phyloP scores from a whole-genome alignment of 176 grass and related monocot species.

The Triticum urartu region DNA sequence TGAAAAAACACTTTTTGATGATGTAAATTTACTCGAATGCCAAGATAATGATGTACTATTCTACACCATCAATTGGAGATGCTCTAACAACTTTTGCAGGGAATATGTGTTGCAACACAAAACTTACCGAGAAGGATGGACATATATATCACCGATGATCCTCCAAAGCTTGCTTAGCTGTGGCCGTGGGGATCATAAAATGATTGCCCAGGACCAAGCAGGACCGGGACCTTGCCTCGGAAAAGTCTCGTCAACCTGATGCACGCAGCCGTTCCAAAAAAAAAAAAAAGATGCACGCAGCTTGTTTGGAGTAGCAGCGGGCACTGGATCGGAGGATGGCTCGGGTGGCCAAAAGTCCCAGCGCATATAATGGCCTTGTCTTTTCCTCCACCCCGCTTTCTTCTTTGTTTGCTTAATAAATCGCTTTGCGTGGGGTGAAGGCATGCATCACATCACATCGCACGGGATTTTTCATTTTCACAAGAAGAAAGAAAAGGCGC shows the following conservation, averaged over 20 bases:
- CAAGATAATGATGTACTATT: no score
- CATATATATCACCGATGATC: neutral
- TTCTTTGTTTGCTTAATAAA: neutral
- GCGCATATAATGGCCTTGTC: neutral
- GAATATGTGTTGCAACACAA: no score
- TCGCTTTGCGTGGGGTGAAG: conserved; percentile 4
- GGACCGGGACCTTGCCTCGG: neutral
- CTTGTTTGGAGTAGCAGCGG: neutral
- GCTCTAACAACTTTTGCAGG: no score
- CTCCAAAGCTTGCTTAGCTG: neutral
- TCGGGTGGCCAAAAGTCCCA: neutral
- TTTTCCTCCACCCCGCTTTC: neutral
- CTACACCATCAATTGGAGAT: no score
- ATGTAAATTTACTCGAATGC: no score
- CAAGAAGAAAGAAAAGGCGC: neutral
- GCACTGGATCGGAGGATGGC: neutral
- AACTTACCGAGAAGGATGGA: no score
- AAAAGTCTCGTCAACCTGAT: neutral
- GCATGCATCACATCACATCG: neutral
- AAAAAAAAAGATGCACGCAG: no score
- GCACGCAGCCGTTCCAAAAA: neutral
- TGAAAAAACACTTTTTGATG: no score
- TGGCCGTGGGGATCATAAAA: neutral
- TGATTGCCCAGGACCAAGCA: neutral
- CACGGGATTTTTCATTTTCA: neutral